Evolutionary conservation across 2,329 filamentous ascomycete genomes (phyloP).

Genomic region (Saccharata proteae): DNA sequence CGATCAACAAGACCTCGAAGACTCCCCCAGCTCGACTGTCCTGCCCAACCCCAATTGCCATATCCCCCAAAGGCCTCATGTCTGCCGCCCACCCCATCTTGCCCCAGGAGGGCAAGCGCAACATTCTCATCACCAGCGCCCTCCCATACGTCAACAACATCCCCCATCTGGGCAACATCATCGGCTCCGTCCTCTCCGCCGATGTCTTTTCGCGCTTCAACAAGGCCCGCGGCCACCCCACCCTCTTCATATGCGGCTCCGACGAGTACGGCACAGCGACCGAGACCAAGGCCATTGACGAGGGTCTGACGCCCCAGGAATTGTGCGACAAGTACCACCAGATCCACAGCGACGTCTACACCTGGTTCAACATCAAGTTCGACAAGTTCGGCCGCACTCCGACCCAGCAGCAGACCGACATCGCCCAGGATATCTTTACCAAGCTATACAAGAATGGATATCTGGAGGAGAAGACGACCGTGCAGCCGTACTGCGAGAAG

Average conservation of each 20-base stretch:
- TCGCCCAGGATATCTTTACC: conserved; percentile 82
- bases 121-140: conserved; percentile 85
- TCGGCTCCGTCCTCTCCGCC: conserved; percentile 76
- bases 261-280: conserved; percentile 96
- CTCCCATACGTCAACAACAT: conserved; percentile 70
- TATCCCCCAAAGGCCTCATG: too few species aligned
- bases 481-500: conserved; percentile 76
- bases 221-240: conserved; percentile 66
- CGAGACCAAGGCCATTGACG: conserved; percentile 88
- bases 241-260: conserved; percentile 75
- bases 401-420: conserved; percentile 77
- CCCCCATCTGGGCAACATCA: conserved; percentile 77
- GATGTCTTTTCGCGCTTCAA: conserved; percentile 68
- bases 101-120: conserved; percentile 52
- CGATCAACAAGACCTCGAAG: too few species aligned
- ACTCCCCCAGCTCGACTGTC: too few species aligned
- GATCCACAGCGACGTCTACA: conserved; percentile 80
- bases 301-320: conserved; percentile 67
- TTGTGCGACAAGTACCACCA: conserved; percentile 89
- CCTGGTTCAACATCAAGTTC: conserved; percentile 93
- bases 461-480: conserved; percentile 74
- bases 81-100: conserved; percentile 29
- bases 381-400: conserved; percentile 92
- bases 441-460: conserved; percentile 82
- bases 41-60: too few species aligned